Evolutionary conservation across 2,329 filamentous ascomycete species (phyloP), one percentile per base, ranked within the genome.

Genomic region (Boeremia lycopersici): DNA sequence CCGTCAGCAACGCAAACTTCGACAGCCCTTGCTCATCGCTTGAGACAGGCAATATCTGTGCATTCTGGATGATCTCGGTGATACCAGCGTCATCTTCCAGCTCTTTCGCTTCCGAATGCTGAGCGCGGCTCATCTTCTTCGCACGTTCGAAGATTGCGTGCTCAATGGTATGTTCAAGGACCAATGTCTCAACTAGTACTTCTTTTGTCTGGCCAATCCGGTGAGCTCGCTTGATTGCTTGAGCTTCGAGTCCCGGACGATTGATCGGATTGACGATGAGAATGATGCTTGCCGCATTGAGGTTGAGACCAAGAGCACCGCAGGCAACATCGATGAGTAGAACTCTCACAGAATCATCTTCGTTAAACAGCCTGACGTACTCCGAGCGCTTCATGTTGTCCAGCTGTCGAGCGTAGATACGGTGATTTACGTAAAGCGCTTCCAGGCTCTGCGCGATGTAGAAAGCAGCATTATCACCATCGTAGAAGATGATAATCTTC

Each of bases 401-500:
- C 1, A 92, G 76, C 1, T 80, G 79, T 61, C 85, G 86, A 11
- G 88, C 85, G 63, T 91, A 92, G 44, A 87, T 86, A 17, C 86
- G 81, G 59, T 86, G 85, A 30, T 84, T 81, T 42, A 88, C 75
- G 8, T 84, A 81, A 1, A 88, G 74, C 29, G 93, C 81, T 62
- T 97, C 93, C 0, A 98, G 81, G 28, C 89, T 86, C 68, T 92
- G 87, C 0, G 91, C 89, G 34, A 97, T 84, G 76, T 96, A 96
- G 73, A 85, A 96, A 1, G 91, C 93, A 2, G 89, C 83, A 63
- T 96, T 93, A 56, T 95, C 89, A 29, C 89, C 89, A 57, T 96
- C 91, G 71, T 96, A 97, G 73, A 98, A 98, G 9, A 97, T 84
- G 47, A 97, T 85, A 3, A 96, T 95, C 74, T 97, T 96, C 67